Evolutionary conservation across 2,329 filamentous ascomycete species (phyloP), one percentile per base, ranked within the genome.

Genomic region (Sporothrix humicola): DNA sequence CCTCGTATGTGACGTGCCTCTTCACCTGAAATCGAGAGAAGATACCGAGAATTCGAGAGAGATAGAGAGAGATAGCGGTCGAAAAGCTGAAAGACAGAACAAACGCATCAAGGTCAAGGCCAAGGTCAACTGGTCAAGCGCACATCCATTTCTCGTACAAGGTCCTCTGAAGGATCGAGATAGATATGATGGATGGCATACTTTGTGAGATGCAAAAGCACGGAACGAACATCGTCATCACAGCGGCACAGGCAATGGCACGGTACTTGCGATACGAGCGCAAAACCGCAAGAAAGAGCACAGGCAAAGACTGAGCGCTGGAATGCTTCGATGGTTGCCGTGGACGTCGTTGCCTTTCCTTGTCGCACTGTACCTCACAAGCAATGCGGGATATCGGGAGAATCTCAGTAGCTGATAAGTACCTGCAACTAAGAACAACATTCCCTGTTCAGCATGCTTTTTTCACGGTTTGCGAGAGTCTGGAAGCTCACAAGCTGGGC

Each of bases 241-340:
- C 31, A 37, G 46, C 23, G 46, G 6, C 37, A 6, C 44, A 26
- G n/a, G 23, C 65, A 52, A 37, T 52, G 63, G 59, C 42, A 20
- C 61, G 61, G 61, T 48, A 48, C 61, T 26, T 66, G 20, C n/a
- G 7, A 44, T 44, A 37, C 5, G 31, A 59, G 37, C 12, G 13
- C 20, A 13, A 13, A 6, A 37, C 26, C 12, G 17, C 6, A 26
- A 59, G 8, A n/a, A 37, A 37, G 56, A 37, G 31, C 9, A 56
- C 20, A 12, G 13, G 2, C 58, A 61, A 15, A 61, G 37, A 44
- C 61, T 52, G 52, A 17, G 15, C 46, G 23, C 46, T 52, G 46
- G 65, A 68, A 68, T 68, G 65, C 46, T 68, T 52, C 63, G 63
- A 26, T 50, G 20, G 46, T 68, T 68, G 65, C 65, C 15, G 7